Evolutionary conservation across 192 early-diverging fungal genomes (phyloP).

Genomic region (Gaertneriomyces sp.): DNA sequence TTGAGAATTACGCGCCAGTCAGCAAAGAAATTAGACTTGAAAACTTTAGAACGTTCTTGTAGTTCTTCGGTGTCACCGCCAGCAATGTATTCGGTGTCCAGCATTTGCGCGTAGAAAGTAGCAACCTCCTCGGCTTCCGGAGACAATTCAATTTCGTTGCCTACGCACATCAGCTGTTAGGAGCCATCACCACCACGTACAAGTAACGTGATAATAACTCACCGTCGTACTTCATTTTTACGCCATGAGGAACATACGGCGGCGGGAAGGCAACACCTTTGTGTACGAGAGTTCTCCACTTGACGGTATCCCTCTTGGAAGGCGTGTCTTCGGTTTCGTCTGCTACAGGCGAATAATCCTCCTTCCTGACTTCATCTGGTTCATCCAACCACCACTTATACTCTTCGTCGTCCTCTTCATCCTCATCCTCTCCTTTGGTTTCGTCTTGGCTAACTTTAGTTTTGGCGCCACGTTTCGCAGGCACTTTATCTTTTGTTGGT

Average conservation of each 20-base stretch:
- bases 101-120: constrained; percentile 82
- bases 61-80: constrained; percentile 59
- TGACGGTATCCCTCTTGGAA: constrained; percentile 18
- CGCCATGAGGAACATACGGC: constrained; percentile 80
- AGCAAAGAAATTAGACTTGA: constrained; percentile 88
- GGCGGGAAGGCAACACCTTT: constrained; percentile 89
- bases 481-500: neutral
- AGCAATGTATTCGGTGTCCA: constrained; percentile 71
- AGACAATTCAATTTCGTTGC: constrained; percentile 48
- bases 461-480: constrained; percentile 5
- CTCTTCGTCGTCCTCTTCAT: constrained; percentile 22
- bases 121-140: constrained; percentile 93
- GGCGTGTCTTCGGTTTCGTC: constrained; percentile 11
- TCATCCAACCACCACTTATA: constrained; percentile 35
- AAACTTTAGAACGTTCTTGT: constrained; percentile 35
- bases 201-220: neutral
- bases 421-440: constrained; percentile 20
- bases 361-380: neutral
- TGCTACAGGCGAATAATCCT: neutral
- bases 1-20: constrained; percentile 75
- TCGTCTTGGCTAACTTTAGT: neutral
- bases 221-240: constrained; percentile 87
- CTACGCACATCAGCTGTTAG: constrained; percentile 19
- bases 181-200: neutral
- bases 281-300: constrained; percentile 83